A percentile compares a stretch with the other conserved stretches of the same genome.
Conservation (phyloP, 768 basidiomycete species). For the Phaeotremella skinneri region DNA sequence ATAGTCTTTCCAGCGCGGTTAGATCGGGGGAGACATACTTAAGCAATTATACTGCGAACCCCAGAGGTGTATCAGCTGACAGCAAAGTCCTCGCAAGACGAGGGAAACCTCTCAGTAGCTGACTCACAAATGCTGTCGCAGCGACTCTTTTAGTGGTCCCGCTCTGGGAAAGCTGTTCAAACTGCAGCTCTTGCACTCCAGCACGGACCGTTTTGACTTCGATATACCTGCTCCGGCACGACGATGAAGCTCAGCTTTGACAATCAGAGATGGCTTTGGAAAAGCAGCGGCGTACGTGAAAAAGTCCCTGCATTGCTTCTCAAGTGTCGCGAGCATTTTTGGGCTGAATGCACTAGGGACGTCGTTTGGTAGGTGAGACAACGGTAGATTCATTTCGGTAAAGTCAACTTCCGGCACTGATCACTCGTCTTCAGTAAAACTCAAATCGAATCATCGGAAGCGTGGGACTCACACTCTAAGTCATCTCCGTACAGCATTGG, state of each 20-base stretch:
- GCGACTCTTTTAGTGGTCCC: conserved; percentile 29
- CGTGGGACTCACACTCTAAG: conserved; percentile 25
- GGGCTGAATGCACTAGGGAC: conserved; percentile 37
- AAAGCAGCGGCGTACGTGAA: conserved; percentile 28
- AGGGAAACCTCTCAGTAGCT: not conserved
- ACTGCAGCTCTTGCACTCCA: conserved; percentile 20
- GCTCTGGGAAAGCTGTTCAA: conserved; percentile 25
- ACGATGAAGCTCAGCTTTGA: not conserved
- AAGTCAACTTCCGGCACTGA: conserved; percentile 9
- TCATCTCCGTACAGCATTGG: conserved; percentile 23
- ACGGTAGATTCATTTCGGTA: conserved; percentile 3
- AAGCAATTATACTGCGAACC: conserved; percentile 39
- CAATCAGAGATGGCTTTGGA: not conserved
- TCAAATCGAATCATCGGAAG: not conserved
- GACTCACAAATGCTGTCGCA: conserved; percentile 40
- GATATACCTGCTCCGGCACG: conserved; percentile 19
- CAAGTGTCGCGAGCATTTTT: conserved; percentile 34
- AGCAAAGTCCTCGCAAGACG: not conserved
- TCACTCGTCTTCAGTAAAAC: conserved; percentile 5
- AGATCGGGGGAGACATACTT: conserved; percentile 29
- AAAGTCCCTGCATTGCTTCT: conserved; percentile 42
- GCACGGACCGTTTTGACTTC: conserved; percentile 25
- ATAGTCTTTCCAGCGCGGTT: not conserved
- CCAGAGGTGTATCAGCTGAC: conserved; percentile 2
- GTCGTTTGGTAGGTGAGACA: conserved; percentile 15